Evolutionary conservation across 345 rosid genomes (phyloP).

Genomic region (Pelargonium nanum): DNA sequence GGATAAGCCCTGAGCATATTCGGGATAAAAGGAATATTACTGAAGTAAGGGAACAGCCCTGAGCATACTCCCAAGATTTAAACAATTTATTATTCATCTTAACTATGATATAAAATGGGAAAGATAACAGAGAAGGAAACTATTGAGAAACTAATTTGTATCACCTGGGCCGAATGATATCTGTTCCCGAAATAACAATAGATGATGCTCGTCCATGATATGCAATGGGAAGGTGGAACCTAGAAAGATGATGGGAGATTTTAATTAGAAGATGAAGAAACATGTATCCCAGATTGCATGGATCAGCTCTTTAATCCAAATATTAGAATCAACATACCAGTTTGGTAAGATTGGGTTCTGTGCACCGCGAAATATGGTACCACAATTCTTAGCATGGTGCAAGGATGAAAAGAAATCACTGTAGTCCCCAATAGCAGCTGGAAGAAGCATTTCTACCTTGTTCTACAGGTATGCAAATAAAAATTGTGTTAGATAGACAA

Average conservation of each 20-base stretch:
- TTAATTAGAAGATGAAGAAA: background rate
- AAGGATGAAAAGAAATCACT: conserved; percentile 88
- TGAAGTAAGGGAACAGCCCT: background rate
- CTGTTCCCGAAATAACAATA: conserved; percentile 80
- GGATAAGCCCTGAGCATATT: background rate
- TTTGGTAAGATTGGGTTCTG: conserved; percentile 57
- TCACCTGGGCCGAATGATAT: conserved; percentile 76
- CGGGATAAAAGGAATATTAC: background rate
- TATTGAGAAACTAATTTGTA: background rate
- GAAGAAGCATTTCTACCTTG: conserved; percentile 80
- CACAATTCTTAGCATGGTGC: conserved; percentile 94
- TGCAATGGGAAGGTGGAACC: conserved; percentile 96
- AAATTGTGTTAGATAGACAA: background rate
- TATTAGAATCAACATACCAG: conserved; percentile 37
- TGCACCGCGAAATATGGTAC: conserved; percentile 81
- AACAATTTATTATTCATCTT: no score
- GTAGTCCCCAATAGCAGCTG: conserved; percentile 82
- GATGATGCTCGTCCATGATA: conserved; percentile 97
- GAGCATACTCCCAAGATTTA: background rate
- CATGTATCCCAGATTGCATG: conserved; percentile 5
- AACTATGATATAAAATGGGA: background rate
- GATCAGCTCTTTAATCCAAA: background rate
- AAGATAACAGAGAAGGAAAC: background rate
- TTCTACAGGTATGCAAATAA: conserved; percentile 27
- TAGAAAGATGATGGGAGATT: conserved; percentile 14